Evolutionary conservation across 805 yeast genomes (phyloP).

Genomic region (Metschnikowia baotianmanensis): DNA sequence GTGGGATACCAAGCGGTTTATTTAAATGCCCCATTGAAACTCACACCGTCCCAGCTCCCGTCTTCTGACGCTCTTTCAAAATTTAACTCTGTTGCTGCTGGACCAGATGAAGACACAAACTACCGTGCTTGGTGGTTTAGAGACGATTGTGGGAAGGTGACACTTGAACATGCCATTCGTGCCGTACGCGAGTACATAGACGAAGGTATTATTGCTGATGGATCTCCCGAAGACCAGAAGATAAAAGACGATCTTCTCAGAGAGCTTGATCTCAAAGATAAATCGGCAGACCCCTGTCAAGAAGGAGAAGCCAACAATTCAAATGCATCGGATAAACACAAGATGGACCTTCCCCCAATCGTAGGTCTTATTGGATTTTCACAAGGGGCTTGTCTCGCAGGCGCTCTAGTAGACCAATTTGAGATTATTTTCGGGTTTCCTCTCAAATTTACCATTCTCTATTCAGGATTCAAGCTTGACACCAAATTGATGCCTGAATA

Average conservation of each 20-base stretch:
- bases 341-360: conserved; percentile 49
- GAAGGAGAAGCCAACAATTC: conserved; percentile 17
- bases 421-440: conserved; percentile 47
- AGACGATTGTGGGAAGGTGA: conserved; percentile 42
- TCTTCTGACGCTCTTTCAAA: conserved; percentile 57
- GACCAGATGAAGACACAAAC: conserved; percentile 26
- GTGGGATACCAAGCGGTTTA: conserved; percentile 70
- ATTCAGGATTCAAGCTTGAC: conserved; percentile 58
- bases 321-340: too few relatives aligned
- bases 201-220: conserved; percentile 49
- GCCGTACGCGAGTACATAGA: conserved; percentile 49
- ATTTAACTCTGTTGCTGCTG: conserved; percentile 41
- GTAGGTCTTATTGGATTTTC: conserved; percentile 89
- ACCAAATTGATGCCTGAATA: conserved; percentile 27
- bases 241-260: conserved; percentile 14
- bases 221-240: conserved; percentile 23
- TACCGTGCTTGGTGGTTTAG: conserved; percentile 79
- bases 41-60: conserved; percentile 72
- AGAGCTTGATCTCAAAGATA: neutral
- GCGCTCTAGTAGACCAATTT: conserved; percentile 62
- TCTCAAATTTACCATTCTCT: conserved; percentile 70
- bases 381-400: conserved; percentile 90
- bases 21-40: conserved; percentile 71
- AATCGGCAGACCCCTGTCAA: conserved; percentile 10
- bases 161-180: conserved; percentile 51